Evolutionary conservation across 2,329 filamentous ascomycete genomes (phyloP), one percentile per base, ranked within the genome.

Genomic region (Rutstroemia sp.): DNA sequence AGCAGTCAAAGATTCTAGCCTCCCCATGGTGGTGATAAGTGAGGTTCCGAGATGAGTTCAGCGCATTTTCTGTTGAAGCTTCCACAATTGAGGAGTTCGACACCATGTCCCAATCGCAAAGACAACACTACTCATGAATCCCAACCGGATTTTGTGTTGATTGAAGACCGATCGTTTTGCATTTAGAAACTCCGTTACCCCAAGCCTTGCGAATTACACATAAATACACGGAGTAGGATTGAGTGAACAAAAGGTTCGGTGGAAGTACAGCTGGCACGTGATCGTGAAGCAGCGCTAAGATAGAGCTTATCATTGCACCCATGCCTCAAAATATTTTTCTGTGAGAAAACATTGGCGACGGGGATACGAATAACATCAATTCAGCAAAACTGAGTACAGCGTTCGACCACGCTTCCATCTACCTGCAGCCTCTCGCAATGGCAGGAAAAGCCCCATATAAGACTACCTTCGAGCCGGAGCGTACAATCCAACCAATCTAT

Each of bases 401-500:
- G 4, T 34, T 34, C 30, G 30, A 34, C 12, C 9, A 34, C 9
- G 12, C 5, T 9, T 12, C 2, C 2, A 34, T 34, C 12, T 14
- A 4, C 10, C 5, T 8, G 18, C n/a, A 23, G 27, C 5, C 19
- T 23, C 19, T 54, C 50, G 72, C 59, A 56, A 83, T 87, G 83
- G 80, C 83, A 55, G 80, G 74, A 59, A 83, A 82, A 71, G 74
- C 82, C 58, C 76, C 81, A 18, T 77, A 82, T 65, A 95, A 91
- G 77, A 96, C 91, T 57, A 96, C 92, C 3, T 99, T 96, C 71
- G 89, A 95, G 68, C 82, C 87, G 58, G 81, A 81, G 62, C 84
- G 87, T 67, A 88, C 90, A 49, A 88, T 99, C 56, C 88, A 91
- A 66, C 94, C 94, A 19, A 92, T 97, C 50, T 96, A 94, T 70